Evolutionary conservation across 768 basidiomycete genomes (phyloP), one percentile per base, ranked within the genome.

Genomic region (Mycena floridula): DNA sequence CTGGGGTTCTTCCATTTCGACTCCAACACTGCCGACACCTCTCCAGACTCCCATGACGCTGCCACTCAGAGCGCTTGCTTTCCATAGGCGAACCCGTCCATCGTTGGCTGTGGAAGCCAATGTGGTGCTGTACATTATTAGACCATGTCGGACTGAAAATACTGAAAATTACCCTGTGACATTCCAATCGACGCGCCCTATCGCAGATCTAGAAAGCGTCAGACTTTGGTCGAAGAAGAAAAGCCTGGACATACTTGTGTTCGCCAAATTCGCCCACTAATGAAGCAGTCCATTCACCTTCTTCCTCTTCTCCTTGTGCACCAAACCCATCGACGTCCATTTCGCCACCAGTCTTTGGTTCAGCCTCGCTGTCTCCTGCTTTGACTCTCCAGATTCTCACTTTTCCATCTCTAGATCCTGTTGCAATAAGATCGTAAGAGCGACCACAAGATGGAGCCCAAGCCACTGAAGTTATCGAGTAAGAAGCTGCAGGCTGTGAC

Each of bases 401-500:
- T 37, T 78, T 76, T 1, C 93, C 92, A 59, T 96, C 93, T 24
- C 92, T 73, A 24, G 81, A 72, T 13, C 93, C 96, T 0, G 91
- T 89, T 2, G 95, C 96, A 47, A 98, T 75, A 28, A 97, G 84
- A 56, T 98, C 95, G 62, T 92, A 95, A 1, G 89, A 89, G 22
- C 96, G 76, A 5, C 95, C 96, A 48, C 91, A 95, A 0, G 85
- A 85, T 0, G 96, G 89, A 0, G 95, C 92, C 94, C 94, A 99
- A 13, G 92, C 72, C 26, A 98, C 77, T 24, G 85, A 82, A 0
- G 86, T 88, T 40, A 95, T 77, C 2, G 94, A 78, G 30, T 70
- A 80, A 3, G 75, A 67, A 12, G 71, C 62, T 8, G 72, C 64
- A 5, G 23, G 5, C 7, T 11, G 16, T 7, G 25, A 27, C 9